These are phyloP conservation scores for Trichoderma lentiforme DNA, from an alignment of 2,329 filamentous ascomycete genomes.

Conservation along the genomic window DNA sequence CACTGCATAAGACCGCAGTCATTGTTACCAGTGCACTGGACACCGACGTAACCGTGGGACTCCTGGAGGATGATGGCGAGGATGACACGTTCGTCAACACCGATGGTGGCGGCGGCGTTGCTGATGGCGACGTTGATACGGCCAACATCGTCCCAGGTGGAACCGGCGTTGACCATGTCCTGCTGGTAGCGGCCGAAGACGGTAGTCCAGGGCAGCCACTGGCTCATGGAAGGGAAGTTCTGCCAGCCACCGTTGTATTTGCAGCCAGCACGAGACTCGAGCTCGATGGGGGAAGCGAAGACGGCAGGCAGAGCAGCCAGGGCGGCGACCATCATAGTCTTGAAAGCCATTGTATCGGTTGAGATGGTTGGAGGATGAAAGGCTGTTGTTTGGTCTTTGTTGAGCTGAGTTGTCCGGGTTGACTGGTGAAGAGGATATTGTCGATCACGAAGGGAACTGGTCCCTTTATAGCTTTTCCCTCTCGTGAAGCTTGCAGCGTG, in stretches of 20 bases:
- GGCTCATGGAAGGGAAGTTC: constrained; percentile 7
- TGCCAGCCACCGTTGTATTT: not conserved
- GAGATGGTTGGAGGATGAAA: not conserved
- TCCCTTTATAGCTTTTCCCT: constrained; percentile 2
- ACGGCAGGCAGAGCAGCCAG: constrained; percentile 9
- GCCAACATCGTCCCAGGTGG: constrained; percentile 11
- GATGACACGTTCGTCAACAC: constrained; percentile 14
- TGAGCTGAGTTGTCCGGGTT: not conserved
- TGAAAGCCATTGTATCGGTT: constrained; percentile 12
- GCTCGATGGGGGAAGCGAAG: not conserved
- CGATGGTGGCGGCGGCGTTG: not conserved
- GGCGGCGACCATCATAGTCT: constrained; percentile 1
- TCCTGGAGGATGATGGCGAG: constrained; percentile 14
- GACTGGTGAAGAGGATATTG: not conserved
- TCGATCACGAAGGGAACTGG: not conserved
- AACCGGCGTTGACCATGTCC: constrained; percentile 11
- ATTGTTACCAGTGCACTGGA: not conserved
- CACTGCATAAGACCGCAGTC: constrained; percentile 14
- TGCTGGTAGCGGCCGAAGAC: constrained; percentile 5
- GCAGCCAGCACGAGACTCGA: not conserved
- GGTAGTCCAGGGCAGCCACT: not conserved
- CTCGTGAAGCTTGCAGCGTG: not conserved
- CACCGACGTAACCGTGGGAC: constrained; percentile 1
- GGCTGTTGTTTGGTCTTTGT: not conserved
- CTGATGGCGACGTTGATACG: constrained; percentile 13